These are phyloP conservation scores for Luvunga scandens DNA, from an alignment of 345 rosid species.

Conservation along the genomic window DNA sequence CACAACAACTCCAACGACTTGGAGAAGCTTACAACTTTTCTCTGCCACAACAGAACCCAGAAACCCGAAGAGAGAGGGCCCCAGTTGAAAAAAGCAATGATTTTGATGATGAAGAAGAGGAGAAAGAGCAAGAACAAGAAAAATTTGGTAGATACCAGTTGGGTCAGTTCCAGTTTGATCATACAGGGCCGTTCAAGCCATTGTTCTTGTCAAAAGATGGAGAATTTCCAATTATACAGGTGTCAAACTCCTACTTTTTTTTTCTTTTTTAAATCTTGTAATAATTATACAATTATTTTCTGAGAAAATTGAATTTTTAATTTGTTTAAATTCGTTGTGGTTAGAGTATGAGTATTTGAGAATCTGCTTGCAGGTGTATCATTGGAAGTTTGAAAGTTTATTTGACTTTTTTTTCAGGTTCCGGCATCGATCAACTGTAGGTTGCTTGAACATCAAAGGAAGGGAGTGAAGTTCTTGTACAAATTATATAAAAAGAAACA, in stretches of 20 bases:
- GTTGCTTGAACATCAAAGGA: constrained; percentile 88
- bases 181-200: constrained; percentile 78
- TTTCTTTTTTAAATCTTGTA: background rate
- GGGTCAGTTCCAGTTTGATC: constrained; percentile 59
- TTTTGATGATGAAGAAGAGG: constrained; percentile 33
- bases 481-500: constrained; percentile 66
- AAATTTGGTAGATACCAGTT: constrained; percentile 58
- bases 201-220: constrained; percentile 56
- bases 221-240: constrained; percentile 65
- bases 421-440: constrained; percentile 86
- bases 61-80: constrained; percentile 1
- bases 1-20: constrained; percentile 75
- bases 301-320: background rate
- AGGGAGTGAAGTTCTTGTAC: constrained; percentile 73
- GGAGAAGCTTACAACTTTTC: constrained; percentile 40
- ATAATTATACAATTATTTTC: background rate
- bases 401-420: constrained; percentile 43
- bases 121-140: constrained; percentile 21
- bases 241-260: background rate
- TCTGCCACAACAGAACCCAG: constrained; percentile 24
- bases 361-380: background rate
- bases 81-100: constrained; percentile 21
- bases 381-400: background rate
- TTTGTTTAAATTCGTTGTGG: background rate
- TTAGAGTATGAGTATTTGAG: background rate